Conservation (phyloP, 768 basidiomycete genomes). For the Tulasnella sp. region DNA sequence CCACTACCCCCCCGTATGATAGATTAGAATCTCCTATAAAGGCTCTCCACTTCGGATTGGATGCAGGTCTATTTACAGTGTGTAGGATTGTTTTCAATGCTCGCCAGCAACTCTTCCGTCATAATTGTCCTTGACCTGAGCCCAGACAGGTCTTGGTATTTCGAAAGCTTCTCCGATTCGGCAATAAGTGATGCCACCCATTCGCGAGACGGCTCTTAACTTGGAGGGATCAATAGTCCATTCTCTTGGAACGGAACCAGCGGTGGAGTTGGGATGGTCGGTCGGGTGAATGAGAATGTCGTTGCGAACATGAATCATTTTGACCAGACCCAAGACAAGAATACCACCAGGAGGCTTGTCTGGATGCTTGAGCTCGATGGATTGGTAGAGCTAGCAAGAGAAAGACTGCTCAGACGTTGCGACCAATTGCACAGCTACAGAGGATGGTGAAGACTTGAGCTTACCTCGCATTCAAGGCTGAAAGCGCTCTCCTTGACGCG, state of each 20-base stretch:
- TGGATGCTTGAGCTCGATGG: slow-evolving; percentile 47
- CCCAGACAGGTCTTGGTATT: slow-evolving; percentile 35
- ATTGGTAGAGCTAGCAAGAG: slow-evolving; percentile 47
- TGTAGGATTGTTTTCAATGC: neutral
- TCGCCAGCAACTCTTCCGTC: neutral
- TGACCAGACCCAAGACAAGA: slow-evolving; percentile 54
- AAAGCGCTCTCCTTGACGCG: slow-evolving; percentile 58
- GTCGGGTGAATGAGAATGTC: slow-evolving; percentile 30
- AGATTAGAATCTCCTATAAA: slow-evolving; percentile 2
- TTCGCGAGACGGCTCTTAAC: slow-evolving; percentile 40
- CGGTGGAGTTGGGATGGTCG: neutral
- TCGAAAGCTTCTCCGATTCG: slow-evolving; percentile 37
- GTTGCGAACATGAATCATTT: slow-evolving; percentile 51
- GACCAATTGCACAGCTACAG: neutral
- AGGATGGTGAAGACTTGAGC: too few species aligned
- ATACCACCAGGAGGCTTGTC: slow-evolving; percentile 41
- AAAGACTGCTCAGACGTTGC: neutral
- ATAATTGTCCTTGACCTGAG: slow-evolving; percentile 27
- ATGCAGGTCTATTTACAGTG: neutral
- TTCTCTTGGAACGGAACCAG: slow-evolving; percentile 41
- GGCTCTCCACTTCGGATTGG: slow-evolving; percentile 5
- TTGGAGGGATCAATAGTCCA: slow-evolving; percentile 39
- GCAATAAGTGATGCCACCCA: slow-evolving; percentile 45
- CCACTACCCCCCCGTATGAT: neutral
- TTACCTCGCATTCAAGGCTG: slow-evolving; percentile 59